Conservation (phyloP, 2,329 filamentous ascomycete genomes). For the Neonectria ditissima region DNA sequence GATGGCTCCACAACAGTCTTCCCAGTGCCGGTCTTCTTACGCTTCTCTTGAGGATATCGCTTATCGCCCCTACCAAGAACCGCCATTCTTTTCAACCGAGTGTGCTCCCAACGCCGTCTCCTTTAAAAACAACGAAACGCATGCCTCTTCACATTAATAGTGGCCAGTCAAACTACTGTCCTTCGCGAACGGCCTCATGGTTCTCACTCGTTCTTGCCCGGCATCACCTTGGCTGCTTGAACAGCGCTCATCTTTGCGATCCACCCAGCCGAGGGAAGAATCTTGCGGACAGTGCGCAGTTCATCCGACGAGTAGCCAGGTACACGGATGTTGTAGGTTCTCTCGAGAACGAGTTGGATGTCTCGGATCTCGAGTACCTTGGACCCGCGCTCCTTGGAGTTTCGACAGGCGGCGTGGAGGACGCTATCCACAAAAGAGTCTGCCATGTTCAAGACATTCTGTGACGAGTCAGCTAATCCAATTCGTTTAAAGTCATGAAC, state of each 20-base stretch:
- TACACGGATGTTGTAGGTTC: slow-evolving; percentile 90
- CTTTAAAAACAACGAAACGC: slow-evolving; percentile 18
- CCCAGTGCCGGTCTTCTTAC: slow-evolving; percentile 18
- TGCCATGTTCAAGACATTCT: slow-evolving; percentile 89
- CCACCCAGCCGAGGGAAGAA: slow-evolving; percentile 89
- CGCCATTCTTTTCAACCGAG: slow-evolving; percentile 35
- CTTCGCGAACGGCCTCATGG: background rate
- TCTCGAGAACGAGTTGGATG: slow-evolving; percentile 84
- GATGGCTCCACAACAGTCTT: background rate
- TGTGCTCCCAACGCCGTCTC: slow-evolving; percentile 42
- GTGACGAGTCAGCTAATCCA: slow-evolving; percentile 34
- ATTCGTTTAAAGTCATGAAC: background rate
- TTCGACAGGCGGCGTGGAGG: slow-evolving; percentile 85
- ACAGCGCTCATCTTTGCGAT: slow-evolving; percentile 98
- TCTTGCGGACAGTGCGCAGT: slow-evolving; percentile 91
- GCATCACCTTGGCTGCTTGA: slow-evolving; percentile 88
- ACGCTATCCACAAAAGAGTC: slow-evolving; percentile 97
- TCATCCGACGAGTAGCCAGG: slow-evolving; percentile 96
- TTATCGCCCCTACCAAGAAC: slow-evolving; percentile 15
- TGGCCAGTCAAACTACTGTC: background rate
- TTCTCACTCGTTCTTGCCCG: slow-evolving; percentile 66
- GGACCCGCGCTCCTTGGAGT: slow-evolving; percentile 92
- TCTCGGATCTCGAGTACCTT: slow-evolving; percentile 91
- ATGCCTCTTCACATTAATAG: background rate
- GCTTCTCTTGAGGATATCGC: slow-evolving; percentile 21